These are phyloP conservation scores for Diutina ranongensis DNA, from an alignment of 1,139 yeast genomes.

Conservation along the genomic window DNA sequence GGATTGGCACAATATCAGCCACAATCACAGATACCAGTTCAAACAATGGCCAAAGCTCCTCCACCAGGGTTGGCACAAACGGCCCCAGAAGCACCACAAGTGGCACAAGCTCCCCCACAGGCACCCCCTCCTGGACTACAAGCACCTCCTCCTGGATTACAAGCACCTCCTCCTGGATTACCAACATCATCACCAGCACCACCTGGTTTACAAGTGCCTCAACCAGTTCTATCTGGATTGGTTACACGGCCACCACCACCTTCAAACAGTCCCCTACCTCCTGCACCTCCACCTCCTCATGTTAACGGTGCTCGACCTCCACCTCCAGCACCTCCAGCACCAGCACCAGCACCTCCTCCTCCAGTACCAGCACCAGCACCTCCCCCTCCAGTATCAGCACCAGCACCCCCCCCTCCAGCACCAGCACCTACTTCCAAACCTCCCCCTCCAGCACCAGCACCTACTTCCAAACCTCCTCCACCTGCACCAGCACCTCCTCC, in stretches of 20 bases:
- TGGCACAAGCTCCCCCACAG: background rate
- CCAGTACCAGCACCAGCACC: conserved; percentile 7
- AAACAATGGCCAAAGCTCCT: conserved; percentile 1
- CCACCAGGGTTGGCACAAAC: conserved; percentile 17
- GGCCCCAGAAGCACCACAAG: too few relatives aligned
- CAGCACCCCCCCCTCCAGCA: conserved; percentile 7
- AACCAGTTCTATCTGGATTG: conserved; percentile 7
- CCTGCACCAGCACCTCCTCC: conserved; percentile 6
- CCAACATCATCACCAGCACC: background rate
- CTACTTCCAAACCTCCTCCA: conserved; percentile 7
- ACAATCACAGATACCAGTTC: conserved; percentile 2
- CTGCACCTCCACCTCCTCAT: conserved; percentile 7
- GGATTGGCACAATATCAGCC: conserved; percentile 3
- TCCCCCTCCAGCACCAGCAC: conserved; percentile 11
- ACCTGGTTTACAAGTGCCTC: background rate
- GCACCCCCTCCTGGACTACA: conserved; percentile 8
- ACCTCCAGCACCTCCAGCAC: too few relatives aligned
- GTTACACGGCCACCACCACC: too few relatives aligned
- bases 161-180: conserved; percentile 8
- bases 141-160: conserved; percentile 10
- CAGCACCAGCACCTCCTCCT: too few relatives aligned
- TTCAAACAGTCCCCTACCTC: background rate
- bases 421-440: too few relatives aligned
- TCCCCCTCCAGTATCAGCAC: conserved; percentile 10
- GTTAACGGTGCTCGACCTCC: conserved; percentile 7